Base-by-base conservation (phyloP, 2,329 filamentous ascomycete genomes). In the Ascomycota sp. region DNA sequence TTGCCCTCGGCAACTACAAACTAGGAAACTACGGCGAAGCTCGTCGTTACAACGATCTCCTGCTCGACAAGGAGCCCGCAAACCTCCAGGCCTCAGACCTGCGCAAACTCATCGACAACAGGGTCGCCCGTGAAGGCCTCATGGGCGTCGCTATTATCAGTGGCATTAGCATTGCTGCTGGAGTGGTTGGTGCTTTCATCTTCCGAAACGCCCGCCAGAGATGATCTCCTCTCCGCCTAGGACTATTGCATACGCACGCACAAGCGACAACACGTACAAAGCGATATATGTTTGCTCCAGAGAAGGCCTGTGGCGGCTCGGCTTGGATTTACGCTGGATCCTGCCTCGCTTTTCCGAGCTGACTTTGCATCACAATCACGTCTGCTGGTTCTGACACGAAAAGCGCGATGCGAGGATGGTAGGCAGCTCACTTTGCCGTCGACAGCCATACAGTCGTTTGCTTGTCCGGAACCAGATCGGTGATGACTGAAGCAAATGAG, bases 1-100 rank as follows among this genome's bases (percentile, higher is more conserved):
- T 98, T 31, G 89, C 82, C 19, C 69, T 98, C 21, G 89, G 89
- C 38, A 93, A 95, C 63, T 95, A 86, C 69, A 95, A 95, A 62
- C 71, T 98, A 28, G 86, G 85, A 36, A 95, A 94, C 64, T 98
- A 94, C 53, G 83, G 75, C 36, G 89, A 98, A 50, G 86, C 86
- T 35, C 68, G 86, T 45, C 69, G 81, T 47, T 95, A 95, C 58
- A 98, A 98, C 53, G 86, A 95, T 47, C 64, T 86, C 29, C 61
- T 98, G 36, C 57, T 95, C 31, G 82, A 94, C 37, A 76, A 86
- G 50, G 89, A 98, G 57, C 82, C 83, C 7, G 72, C 69, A 28
- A 98, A 95, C 53, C 55, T 94, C 45, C 89, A 98, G 56, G 83
- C 86, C 19, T 65, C 73, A 32, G 92, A 91, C 53, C 57, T 98